Evolutionary conservation across 345 rosid species (phyloP), one percentile per base, ranked within the genome.

Genomic region (Turritis glabra): DNA sequence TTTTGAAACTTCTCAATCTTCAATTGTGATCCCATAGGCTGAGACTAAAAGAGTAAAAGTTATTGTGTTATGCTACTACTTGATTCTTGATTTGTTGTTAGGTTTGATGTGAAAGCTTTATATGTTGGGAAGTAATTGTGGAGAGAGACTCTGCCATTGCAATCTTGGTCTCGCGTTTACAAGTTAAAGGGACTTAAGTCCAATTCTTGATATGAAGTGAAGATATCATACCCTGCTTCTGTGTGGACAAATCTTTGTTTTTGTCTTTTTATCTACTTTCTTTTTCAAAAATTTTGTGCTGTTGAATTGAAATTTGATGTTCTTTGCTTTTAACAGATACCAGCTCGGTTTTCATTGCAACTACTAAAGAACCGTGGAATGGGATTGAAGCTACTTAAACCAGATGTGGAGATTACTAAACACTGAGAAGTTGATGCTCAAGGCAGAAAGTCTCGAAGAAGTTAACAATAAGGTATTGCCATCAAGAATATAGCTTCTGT

Each of bases 161-260:
- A 53, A 44, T 65, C 51, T 44, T 85, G 92, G 72, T 84, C 87
- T 68, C 80, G 81, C 11, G 38, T 78, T 35, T 93, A 88, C 67
- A 57, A 75, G 10, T 72, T 90, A 64, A 82, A 84, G 66, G 86
- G 87, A 43, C 83, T 90, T 9, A 87, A 85, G 72, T 77, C 87
- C 6, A 29, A 52, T 64, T 74, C 85, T 73, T 82, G 86, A 89
- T 88, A 84, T 41, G 92, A 87, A 88, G 87, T 90, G 87, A 87
- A 92, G 92, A 88, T 90, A 80, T 88, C 87, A 25, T 90, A 85
- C 78, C 90, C 94, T 44, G 91, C 90, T 78, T 88, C 94, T 53
- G n/a, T n/a, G n/a, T n/a, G n/a, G n/a, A n/a, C n/a, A n/a, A n/a
- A n/a, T n/a, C n/a, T n/a, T n/a, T n/a, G n/a, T n/a, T n/a, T n/a